Evolutionary conservation across 1,139 yeast genomes (phyloP), one percentile per base, ranked within the genome.

Genomic region (Pichia sp.): DNA sequence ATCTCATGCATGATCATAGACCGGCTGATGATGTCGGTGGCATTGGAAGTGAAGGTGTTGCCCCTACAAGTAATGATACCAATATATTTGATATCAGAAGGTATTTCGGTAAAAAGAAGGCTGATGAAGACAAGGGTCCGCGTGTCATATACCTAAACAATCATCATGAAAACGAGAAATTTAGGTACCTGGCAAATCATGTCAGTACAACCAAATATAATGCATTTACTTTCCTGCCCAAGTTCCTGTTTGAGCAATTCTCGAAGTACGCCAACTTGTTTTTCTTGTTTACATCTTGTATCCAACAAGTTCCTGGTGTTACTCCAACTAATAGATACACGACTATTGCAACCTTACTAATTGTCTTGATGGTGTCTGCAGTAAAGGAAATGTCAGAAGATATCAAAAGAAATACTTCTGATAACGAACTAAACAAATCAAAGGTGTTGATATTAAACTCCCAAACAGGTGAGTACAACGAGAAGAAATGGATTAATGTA

Each of bases 201-300:
- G 80, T 93, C 47, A 83, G 95, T 30, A 93, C 99, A 5, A 88
- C 98, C n/a, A 93, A 93, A 59, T 93, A 93, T 64, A 93, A 91
- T 58, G 62, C 78, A 42, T 95, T 94, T 22, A 93, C 98, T 0
- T 93, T 93, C 55, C 48, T 93, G 37, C 98, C 98, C 14, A 93
- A 93, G 57, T 93, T 93, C 55, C 62, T 93, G 46, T 86, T 88
- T 53, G 98, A 93, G 62, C 98, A 93, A 60, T 93, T 93, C 60
- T 84, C 96, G 45, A 93, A 91, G 58, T 93, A 93, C 58, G 97
- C 99, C 20, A 93, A 93, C 56, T 66, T 93, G 58, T 93, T 93
- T 61, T 93, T 93, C 59, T 64, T 93, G 37, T 85, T 86, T 64
- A 93, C 99, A 1, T 83, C 97, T 4, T 70, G 76, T 29, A 91